These are phyloP conservation scores for Hibiscus tridactylites DNA, from an alignment of 345 rosid species.

Conservation along the genomic window DNA sequence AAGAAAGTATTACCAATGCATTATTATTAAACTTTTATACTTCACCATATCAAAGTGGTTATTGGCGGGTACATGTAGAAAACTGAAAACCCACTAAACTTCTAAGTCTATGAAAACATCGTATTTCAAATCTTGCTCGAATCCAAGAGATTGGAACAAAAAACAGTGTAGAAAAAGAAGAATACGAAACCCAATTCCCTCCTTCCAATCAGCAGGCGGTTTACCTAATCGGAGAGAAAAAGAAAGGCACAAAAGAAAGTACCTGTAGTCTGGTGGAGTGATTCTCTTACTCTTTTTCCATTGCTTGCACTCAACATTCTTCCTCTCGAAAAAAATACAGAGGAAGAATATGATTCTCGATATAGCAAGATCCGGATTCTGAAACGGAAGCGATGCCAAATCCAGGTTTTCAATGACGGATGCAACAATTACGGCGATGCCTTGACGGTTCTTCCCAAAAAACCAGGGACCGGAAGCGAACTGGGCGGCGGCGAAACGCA, in stretches of 20 bases:
- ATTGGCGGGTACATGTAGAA: neutral
- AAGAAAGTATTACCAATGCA: neutral
- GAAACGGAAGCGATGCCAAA: neutral
- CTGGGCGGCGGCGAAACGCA: neutral
- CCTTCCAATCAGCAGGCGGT: neutral
- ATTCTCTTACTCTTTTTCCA: neutral
- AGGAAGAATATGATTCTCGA: slow-evolving; percentile 11
- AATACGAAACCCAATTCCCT: neutral
- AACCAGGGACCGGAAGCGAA: neutral
- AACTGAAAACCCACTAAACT: neutral
- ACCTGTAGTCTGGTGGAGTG: neutral
- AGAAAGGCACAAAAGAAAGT: too few species aligned
- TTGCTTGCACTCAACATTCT: slow-evolving; percentile 8
- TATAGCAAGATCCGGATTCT: neutral
- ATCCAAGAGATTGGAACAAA: neutral
- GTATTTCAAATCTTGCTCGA: neutral
- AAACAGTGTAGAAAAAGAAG: neutral
- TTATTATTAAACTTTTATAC: neutral
- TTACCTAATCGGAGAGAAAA: neutral
- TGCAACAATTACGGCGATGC: slow-evolving; percentile 7
- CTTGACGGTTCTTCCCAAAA: neutral
- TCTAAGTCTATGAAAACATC: neutral
- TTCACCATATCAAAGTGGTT: neutral
- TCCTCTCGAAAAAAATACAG: slow-evolving; percentile 30
- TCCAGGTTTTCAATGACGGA: slow-evolving; percentile 16